phyloP scores from a whole-genome alignment of 768 basidiomycete species.

The Russula abietina region DNA sequence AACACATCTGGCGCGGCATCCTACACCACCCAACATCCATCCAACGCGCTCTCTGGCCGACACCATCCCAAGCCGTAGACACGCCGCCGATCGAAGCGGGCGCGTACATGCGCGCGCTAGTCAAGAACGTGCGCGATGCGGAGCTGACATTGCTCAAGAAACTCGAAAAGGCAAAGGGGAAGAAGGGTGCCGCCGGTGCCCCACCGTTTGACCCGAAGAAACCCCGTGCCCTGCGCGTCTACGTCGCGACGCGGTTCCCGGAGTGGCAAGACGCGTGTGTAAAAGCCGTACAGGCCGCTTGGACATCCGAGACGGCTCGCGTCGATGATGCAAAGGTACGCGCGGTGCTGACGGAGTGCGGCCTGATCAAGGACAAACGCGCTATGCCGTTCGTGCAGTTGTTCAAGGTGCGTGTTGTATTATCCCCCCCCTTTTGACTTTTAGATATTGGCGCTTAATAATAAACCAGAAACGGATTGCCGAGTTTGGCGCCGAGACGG shows the following conservation, averaged over 20 bases:
- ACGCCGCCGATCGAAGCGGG: slow-evolving; percentile 62
- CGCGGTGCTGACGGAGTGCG: slow-evolving; percentile 56
- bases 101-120: slow-evolving; percentile 82
- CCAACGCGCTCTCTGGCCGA: slow-evolving; percentile 82
- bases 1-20: slow-evolving; percentile 78
- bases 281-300: slow-evolving; percentile 64
- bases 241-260: slow-evolving; percentile 85
- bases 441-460: too few relatives aligned
- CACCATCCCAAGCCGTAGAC: slow-evolving; percentile 54
- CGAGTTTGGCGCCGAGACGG: slow-evolving; percentile 65
- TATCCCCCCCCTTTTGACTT: slow-evolving; percentile 6
- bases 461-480: slow-evolving; percentile 77
- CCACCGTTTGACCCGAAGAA: slow-evolving; percentile 76
- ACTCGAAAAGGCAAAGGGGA: slow-evolving; percentile 61
- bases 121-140: slow-evolving; percentile 87
- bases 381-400: slow-evolving; percentile 91
- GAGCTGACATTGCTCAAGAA: slow-evolving; percentile 76
- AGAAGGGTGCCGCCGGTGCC: slow-evolving; percentile 28
- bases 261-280: slow-evolving; percentile 90
- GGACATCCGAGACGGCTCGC: slow-evolving; percentile 46
- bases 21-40: slow-evolving; percentile 70
- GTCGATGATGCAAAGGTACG: slow-evolving; percentile 83
- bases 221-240: slow-evolving; percentile 81
- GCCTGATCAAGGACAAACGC: slow-evolving; percentile 91
- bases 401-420: slow-evolving; percentile 71